Evolutionary conservation across 106 monocot species (phyloP), one percentile per base, ranked within the genome.

Genomic region (Amphibolis antarctica): DNA sequence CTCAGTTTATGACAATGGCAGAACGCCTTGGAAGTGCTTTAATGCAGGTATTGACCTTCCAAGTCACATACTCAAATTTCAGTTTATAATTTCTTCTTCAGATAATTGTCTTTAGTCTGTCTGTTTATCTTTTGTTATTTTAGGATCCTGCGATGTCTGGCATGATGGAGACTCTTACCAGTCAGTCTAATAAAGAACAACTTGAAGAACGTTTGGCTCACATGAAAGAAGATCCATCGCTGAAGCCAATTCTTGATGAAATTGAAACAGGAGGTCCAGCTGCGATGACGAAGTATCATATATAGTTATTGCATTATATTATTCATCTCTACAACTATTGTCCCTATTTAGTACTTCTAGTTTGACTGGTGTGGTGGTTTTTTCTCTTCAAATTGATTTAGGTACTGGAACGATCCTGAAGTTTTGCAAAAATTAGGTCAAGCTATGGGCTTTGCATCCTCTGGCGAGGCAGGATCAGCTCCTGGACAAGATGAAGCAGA

Each of bases 371-470:
- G 69, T 20, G 0, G 42, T 29, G 20, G 46, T 54, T 62, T 66
- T 58, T 42, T 66, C 27, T 6, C 6, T 15, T 45, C 51, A 13
- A 21, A 31, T 61, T 65, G 14, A 17, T 42, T 69, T 77, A 93
- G 93, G 79, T 93, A 93, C 56, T 88, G 88, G 93, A 93, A 93
- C 72, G 88, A 93, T 58, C 78, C 77, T 48, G 82, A 93, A 66
- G 83, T 88, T 59, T 69, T 93, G 46, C 65, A 82, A 72, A 93
- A 93, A 78, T 53, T 93, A 47, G 93, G 93, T 12, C 78, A 77
- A 60, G 94, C 83, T 11, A 89, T 94, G 89, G 88, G 86, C 2
- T 47, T 86, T 30, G 71, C 63, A 5, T 50, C 79, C 51, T 73
- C 81, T 56, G 83, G 75, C 24, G 83, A 84, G 24, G 73, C 56